phyloP scores from a whole-genome alignment of 129 eudicot genomes.

The Ambrosia artemisiifolia region DNA sequence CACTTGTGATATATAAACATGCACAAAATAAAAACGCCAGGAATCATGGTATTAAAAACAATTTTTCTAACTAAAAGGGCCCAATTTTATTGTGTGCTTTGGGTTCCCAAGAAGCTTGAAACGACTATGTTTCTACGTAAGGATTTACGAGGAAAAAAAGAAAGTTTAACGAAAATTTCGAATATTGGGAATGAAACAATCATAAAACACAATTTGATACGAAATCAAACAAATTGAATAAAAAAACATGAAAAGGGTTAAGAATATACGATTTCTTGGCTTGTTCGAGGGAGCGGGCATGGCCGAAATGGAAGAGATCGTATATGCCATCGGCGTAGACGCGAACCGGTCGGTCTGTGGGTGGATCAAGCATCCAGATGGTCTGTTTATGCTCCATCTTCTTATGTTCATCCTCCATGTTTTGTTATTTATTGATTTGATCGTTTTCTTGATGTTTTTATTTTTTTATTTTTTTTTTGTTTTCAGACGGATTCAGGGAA shows the following conservation, averaged over 20 bases:
- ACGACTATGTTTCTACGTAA: no score
- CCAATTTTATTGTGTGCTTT: no score
- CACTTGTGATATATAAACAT: no score
- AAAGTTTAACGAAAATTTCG: no score
- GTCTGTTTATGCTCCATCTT: constrained; percentile 24
- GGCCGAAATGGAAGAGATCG: constrained; percentile 56
- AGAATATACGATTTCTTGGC: constrained; percentile 43
- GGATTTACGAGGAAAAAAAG: no score
- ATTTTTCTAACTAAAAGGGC: no score
- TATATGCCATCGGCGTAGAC: constrained; percentile 56
- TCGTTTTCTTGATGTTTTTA: neutral
- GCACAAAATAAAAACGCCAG: no score
- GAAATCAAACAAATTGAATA: neutral
- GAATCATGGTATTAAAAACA: no score
- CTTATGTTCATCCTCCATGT: constrained; percentile 26
- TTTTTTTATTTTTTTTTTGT: neutral
- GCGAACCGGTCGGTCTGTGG: constrained; percentile 54
- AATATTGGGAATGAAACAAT: neutral
- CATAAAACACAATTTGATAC: neutral
- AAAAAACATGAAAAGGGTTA: neutral
- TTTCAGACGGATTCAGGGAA: constrained; percentile 25
- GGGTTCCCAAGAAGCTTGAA: no score
- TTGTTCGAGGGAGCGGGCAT: constrained; percentile 56
- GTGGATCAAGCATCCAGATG: constrained; percentile 42
- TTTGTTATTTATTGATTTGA: neutral